These are phyloP conservation scores for Recurvomyces mirabilis DNA, from an alignment of 495 filamentous ascomycete species.

Conservation along the genomic window DNA sequence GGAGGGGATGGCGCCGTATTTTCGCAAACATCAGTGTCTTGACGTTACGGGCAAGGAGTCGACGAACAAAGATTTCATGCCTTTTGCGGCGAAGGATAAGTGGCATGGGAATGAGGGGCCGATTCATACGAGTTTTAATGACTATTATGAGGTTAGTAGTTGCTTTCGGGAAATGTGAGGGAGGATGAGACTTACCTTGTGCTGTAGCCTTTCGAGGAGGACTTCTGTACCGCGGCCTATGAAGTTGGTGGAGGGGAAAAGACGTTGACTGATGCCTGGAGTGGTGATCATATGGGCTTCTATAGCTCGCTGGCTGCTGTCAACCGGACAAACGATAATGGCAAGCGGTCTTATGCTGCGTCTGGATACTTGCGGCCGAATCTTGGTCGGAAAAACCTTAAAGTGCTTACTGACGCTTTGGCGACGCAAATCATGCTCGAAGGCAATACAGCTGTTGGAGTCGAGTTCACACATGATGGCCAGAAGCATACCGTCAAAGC, in stretches of 20 bases:
- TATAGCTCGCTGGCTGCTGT: conserved; percentile 20
- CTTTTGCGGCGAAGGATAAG: conserved; percentile 11
- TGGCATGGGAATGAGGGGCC: conserved; percentile 22
- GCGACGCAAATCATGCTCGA: conserved; percentile 19
- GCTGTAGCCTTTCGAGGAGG: conserved; percentile 24
- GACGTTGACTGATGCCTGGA: conserved; percentile 21
- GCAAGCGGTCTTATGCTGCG: conserved; percentile 18
- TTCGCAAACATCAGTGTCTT: conserved; percentile 20
- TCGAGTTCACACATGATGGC: conserved; percentile 23
- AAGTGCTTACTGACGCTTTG: conserved; percentile 18
- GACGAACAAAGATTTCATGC: conserved; percentile 17
- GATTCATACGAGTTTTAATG: conserved; percentile 27
- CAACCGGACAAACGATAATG: conserved; percentile 11
- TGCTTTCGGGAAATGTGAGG: not conserved
- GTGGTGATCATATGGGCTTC: conserved; percentile 23
- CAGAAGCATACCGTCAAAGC: conserved; percentile 16
- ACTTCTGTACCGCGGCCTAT: conserved; percentile 23
- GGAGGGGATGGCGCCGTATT: conserved; percentile 18
- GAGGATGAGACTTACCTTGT: not conserved
- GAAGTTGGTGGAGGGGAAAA: conserved; percentile 20
- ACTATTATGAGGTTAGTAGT: conserved; percentile 17
- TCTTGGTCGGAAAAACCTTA: conserved; percentile 14
- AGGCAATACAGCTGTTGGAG: conserved; percentile 19
- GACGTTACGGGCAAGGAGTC: conserved; percentile 8
- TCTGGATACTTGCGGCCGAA: conserved; percentile 22